phyloP scores from a whole-genome alignment of 345 rosid species.

The Luvunga scandens region DNA sequence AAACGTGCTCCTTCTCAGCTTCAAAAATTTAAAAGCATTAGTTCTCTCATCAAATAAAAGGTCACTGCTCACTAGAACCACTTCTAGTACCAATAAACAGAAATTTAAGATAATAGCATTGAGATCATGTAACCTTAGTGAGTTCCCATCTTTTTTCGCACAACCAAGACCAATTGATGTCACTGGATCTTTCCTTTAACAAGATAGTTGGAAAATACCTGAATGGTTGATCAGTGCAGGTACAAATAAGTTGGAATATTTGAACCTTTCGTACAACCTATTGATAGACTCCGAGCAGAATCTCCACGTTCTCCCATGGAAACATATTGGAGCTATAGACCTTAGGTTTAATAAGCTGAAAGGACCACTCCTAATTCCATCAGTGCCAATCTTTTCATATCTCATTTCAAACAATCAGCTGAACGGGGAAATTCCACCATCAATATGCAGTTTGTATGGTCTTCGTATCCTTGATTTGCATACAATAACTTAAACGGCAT shows the following conservation, averaged over 20 bases:
- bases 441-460: too few relatives aligned
- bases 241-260: not conserved
- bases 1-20: too few relatives aligned
- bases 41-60: too few relatives aligned
- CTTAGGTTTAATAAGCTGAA: not conserved
- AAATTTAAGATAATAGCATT: not conserved
- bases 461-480: not conserved
- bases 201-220: not conserved
- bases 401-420: slow-evolving; percentile 12
- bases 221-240: not conserved
- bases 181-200: not conserved
- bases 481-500: too few relatives aligned
- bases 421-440: slow-evolving; percentile 7
- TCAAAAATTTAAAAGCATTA: too few relatives aligned
- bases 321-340: too few relatives aligned
- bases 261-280: not conserved
- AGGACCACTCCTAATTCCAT: not conserved
- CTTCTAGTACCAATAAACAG: too few relatives aligned
- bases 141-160: not conserved
- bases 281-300: not conserved
- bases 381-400: not conserved
- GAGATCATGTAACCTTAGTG: not conserved
- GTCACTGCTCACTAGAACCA: too few relatives aligned
- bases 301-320: not conserved
- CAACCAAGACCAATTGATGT: not conserved